Percentiles rank a stretch among this genome's conserved stretches.
phyloP scores from a whole-genome alignment of 208 protist species.

The Zelonia costaricensis region DNA sequence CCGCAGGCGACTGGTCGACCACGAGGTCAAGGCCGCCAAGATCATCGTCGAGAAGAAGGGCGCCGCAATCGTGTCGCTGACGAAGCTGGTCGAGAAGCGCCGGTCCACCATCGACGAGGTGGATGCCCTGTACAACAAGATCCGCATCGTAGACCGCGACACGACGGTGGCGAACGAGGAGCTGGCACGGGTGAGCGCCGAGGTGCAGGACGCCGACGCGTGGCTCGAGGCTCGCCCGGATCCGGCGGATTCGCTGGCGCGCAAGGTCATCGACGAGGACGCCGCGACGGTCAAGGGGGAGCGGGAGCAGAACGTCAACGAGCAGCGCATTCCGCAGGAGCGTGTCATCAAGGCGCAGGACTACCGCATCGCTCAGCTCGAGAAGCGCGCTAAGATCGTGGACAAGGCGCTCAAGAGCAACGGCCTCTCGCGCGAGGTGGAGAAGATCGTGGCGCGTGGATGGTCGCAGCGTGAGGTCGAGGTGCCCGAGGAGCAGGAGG shows the following conservation, averaged over 20 bases:
- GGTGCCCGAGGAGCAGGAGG: constrained; percentile 41
- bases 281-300: constrained; percentile 51
- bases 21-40: constrained; percentile 60
- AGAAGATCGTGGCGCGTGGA: constrained; percentile 49
- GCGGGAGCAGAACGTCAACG: constrained; percentile 53
- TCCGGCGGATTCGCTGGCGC: constrained; percentile 34
- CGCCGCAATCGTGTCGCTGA: constrained; percentile 45
- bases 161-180: constrained; percentile 46
- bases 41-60: constrained; percentile 69
- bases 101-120: constrained; percentile 62
- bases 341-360: constrained; percentile 89
- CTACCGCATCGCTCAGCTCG: constrained; percentile 79
- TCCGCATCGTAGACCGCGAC: constrained; percentile 77
- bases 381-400: constrained; percentile 63
- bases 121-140: constrained; percentile 76
- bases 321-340: constrained; percentile 70
- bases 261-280: constrained; percentile 61
- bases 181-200: constrained; percentile 44
- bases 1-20: constrained; percentile 51
- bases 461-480: constrained; percentile 58
- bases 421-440: constrained; percentile 55
- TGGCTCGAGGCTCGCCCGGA: constrained; percentile 48
- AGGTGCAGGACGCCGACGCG: constrained; percentile 51
- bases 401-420: constrained; percentile 66
- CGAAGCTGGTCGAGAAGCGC: constrained; percentile 48